Evolutionary conservation across 306 rosid species (phyloP), one percentile per base, ranked within the genome.

Genomic region (Inga oerstediana): DNA sequence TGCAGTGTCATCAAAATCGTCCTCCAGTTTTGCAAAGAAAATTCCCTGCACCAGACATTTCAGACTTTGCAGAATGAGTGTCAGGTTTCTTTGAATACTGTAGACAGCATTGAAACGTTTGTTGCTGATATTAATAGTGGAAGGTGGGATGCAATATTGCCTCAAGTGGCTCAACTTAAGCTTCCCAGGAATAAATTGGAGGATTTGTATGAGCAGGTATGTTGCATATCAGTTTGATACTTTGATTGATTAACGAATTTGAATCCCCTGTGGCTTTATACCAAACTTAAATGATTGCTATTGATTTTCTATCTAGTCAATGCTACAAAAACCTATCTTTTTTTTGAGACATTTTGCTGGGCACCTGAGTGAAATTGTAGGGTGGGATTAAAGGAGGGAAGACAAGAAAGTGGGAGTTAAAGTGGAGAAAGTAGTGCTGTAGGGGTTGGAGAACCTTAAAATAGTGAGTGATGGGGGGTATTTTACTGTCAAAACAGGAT

Each of bases 151-250:
- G 94, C 97, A 0, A 89, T 97, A 77, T 81, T 97, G 90, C 99
- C 99, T 73, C 98, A 97, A 86, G 97, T 97, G 77, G 84, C 99
- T 80, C 99, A 97, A 65, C 97, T 97, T 75, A 97, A 97, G 88
- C 99, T 97, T 79, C 97, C 99, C 7, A 86, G 99, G 87, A 91
- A 94, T 86, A 97, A 86, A 24, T 89, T 97, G 86, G 99, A 97
- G 89, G 99, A 94, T 88, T 94, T 96, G 89, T 96, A 94, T 84
- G 99, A 96, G 86, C 99, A 95, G 98, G 98, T 92, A 80, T 78
- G 72, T 77, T 65, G 75, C 54, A 4, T 39, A 39, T 5, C 6
- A 67, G 22, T 68, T 52, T 27, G 75, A 6, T 39, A 39, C 43
- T 59, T 80, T 49, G 71, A 51, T 44, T 67, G 34, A 17, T 79